Conservation (phyloP, 2,329 filamentous ascomycete species). For the Penicillium carneum region DNA sequence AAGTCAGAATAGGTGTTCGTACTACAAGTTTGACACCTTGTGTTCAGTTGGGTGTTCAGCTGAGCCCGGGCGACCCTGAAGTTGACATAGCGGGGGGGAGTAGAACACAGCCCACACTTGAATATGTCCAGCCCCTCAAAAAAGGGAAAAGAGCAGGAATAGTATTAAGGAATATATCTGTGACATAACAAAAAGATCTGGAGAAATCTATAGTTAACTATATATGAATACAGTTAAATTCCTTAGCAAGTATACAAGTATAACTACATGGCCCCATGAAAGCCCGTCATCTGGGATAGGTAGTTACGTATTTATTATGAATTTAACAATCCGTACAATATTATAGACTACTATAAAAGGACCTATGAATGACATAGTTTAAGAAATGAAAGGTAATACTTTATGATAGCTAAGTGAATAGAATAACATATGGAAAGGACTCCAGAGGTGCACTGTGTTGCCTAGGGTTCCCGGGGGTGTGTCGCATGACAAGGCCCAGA, state of each 20-base stretch:
- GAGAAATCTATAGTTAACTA: neutral
- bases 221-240: neutral
- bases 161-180: neutral
- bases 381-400: neutral
- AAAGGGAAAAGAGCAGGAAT: neutral
- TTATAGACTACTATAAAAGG: neutral
- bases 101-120: slow-evolving; percentile 6
- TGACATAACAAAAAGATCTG: neutral
- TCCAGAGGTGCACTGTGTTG: neutral
- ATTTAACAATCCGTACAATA: neutral
- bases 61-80: slow-evolving; percentile 15
- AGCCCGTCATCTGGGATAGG: too few species aligned
- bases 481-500: slow-evolving; percentile 14
- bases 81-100: slow-evolving; percentile 9
- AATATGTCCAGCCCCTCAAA: neutral
- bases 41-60: slow-evolving; percentile 3
- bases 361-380: neutral
- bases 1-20: slow-evolving; percentile 11
- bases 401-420: neutral
- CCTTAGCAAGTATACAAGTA: neutral
- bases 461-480: neutral
- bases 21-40: slow-evolving; percentile 9
- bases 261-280: too few species aligned
- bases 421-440: neutral
- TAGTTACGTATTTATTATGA: neutral